Conservation (phyloP, 176 grass and related monocot genomes). For the Zoysia pacifica region DNA sequence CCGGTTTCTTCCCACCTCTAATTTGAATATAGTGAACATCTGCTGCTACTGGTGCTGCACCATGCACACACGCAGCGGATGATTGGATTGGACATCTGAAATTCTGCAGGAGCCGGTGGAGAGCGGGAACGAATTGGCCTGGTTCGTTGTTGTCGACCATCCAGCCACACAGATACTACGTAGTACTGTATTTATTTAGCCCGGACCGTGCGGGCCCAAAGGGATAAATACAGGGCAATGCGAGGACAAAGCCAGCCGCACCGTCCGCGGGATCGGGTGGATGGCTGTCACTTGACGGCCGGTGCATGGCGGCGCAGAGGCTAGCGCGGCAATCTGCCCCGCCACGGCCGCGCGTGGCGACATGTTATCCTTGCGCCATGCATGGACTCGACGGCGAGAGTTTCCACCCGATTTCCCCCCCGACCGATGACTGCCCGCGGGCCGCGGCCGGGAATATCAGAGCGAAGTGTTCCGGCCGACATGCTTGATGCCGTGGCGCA, state of each 20-base stretch:
- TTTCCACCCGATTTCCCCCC: not conserved
- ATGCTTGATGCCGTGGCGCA: not conserved
- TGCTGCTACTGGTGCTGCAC: too few relatives aligned
- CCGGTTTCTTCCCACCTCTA: not conserved
- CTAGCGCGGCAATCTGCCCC: constrained; percentile 21
- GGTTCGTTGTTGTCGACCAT: too few relatives aligned
- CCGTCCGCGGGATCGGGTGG: not conserved
- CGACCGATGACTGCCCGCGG: not conserved
- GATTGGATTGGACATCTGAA: not conserved
- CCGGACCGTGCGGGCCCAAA: not conserved
- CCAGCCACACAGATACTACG: too few relatives aligned
- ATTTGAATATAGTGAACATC: not conserved
- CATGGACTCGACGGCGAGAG: not conserved
- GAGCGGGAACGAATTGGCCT: too few relatives aligned
- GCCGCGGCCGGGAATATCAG: not conserved
- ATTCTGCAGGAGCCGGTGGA: not conserved
- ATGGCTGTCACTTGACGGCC: not conserved
- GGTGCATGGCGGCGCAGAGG: not conserved
- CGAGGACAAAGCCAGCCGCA: constrained; percentile 20
- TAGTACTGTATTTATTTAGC: too few relatives aligned
- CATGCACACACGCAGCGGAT: not conserved
- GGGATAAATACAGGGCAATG: not conserved
- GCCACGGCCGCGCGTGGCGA: not conserved
- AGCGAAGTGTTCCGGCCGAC: not conserved
- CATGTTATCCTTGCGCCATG: not conserved